Conservation (phyloP, 2,329 filamentous ascomycete genomes). For the Arthrobotrys sinensis region DNA sequence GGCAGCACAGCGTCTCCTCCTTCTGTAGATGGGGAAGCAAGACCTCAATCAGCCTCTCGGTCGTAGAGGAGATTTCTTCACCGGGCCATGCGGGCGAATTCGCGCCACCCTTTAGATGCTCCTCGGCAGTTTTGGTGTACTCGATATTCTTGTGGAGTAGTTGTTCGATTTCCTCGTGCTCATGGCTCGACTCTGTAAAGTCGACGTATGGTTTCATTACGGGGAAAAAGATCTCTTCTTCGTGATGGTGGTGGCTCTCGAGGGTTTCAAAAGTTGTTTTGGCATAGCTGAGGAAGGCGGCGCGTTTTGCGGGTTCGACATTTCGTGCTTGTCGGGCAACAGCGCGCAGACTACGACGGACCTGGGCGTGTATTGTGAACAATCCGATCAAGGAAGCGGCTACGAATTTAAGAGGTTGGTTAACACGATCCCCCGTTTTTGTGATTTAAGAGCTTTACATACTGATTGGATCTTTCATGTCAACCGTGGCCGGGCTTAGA, state of each 20-base stretch:
- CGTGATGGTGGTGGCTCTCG: conserved; percentile 57
- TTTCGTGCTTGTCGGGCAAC: conserved; percentile 57
- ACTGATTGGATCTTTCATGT: conserved; percentile 60
- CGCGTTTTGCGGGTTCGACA: conserved; percentile 45
- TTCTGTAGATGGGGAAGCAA: conserved; percentile 58
- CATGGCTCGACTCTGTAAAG: conserved; percentile 60
- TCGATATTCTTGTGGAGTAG: conserved; percentile 42
- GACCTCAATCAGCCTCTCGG: conserved; percentile 46
- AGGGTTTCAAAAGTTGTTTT: conserved; percentile 49
- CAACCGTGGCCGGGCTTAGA: conserved; percentile 50
- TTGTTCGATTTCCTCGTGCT: conserved; percentile 61
- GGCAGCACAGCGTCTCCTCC: conserved; percentile 58
- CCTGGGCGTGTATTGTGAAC: conserved; percentile 51
- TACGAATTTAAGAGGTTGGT: neutral
- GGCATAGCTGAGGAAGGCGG: conserved; percentile 57
- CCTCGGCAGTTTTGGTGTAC: conserved; percentile 41
- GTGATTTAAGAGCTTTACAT: neutral
- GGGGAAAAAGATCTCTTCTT: conserved; percentile 61
- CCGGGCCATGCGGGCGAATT: conserved; percentile 50
- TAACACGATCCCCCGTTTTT: neutral
- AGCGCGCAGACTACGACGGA: conserved; percentile 59
- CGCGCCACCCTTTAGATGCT: conserved; percentile 47
- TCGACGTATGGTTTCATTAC: conserved; percentile 59
- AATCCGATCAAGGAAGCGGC: conserved; percentile 35
- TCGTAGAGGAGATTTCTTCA: conserved; percentile 56